Conservation (phyloP, 2,329 filamentous ascomycete species). For the Botrytis fabae region DNA sequence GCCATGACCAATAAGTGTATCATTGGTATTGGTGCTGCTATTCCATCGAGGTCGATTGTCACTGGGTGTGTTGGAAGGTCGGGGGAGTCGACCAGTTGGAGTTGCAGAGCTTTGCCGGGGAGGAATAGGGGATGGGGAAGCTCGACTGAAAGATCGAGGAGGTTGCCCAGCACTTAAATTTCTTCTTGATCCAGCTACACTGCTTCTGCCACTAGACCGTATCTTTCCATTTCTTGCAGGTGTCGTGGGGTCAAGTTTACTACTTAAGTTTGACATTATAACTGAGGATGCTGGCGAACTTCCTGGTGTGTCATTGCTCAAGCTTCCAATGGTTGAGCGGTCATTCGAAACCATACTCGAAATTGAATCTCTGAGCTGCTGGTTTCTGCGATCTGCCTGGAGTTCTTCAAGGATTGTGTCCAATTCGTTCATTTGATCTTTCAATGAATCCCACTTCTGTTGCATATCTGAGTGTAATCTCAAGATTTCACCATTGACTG, state of each 20-base stretch:
- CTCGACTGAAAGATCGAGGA: conserved; percentile 47
- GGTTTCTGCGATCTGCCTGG: conserved; percentile 59
- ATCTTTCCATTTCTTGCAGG: conserved; percentile 40
- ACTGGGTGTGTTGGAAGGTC: conserved; percentile 47
- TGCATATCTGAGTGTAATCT: conserved; percentile 84
- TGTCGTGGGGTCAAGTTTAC: conserved; percentile 38
- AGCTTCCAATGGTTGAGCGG: conserved; percentile 51
- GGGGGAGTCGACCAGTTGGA: conserved; percentile 49
- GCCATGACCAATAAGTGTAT: conserved; percentile 67
- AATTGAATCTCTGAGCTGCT: conserved; percentile 86
- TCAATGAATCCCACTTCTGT: conserved; percentile 75
- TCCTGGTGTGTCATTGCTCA: conserved; percentile 48
- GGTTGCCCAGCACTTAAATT: conserved; percentile 42
- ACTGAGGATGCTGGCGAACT: conserved; percentile 68
- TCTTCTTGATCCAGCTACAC: conserved; percentile 48
- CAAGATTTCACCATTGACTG: conserved; percentile 93
- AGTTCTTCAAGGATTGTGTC: conserved; percentile 75
- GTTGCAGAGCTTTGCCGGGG: conserved; percentile 50
- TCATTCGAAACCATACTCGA: conserved; percentile 71
- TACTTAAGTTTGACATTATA: conserved; percentile 54
- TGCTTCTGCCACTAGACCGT: conserved; percentile 31
- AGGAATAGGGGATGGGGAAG: conserved; percentile 41
- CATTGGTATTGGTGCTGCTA: conserved; percentile 60
- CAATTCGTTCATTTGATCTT: conserved; percentile 74
- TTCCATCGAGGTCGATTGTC: conserved; percentile 73